Conservation (phyloP, 2,329 filamentous ascomycete species). For the Lecanoromycetidae sp. region DNA sequence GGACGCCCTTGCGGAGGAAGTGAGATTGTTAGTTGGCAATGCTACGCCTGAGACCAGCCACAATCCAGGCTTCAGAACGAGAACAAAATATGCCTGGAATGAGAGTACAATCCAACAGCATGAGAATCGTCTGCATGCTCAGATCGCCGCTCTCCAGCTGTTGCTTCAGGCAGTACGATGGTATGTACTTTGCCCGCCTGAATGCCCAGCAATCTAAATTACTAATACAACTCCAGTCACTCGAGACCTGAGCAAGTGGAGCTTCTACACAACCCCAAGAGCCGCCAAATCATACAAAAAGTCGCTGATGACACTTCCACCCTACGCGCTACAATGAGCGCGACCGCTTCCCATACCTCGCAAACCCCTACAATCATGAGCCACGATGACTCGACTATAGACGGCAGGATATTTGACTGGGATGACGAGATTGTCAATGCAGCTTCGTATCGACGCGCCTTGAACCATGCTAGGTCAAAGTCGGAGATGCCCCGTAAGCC, state of each 20-base stretch:
- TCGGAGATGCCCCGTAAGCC: constrained; percentile 15
- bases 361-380: constrained; percentile 22
- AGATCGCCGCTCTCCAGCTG: constrained; percentile 29
- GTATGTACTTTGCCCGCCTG: constrained; percentile 18
- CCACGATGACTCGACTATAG: constrained; percentile 22
- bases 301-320: constrained; percentile 29
- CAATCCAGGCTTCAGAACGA: constrained; percentile 21
- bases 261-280: constrained; percentile 25
- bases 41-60: constrained; percentile 16
- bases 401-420: constrained; percentile 26
- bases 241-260: constrained; percentile 25
- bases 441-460: constrained; percentile 20
- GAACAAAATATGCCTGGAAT: constrained; percentile 27
- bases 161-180: constrained; percentile 30
- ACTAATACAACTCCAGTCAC: constrained; percentile 22
- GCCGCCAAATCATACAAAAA: constrained; percentile 26
- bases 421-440: constrained; percentile 23
- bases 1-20: constrained; percentile 27
- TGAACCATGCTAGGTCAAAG: constrained; percentile 16
- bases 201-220: background rate
- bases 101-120: constrained; percentile 28
- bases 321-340: constrained; percentile 23
- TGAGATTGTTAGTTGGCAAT: constrained; percentile 23
- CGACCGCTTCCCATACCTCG: constrained; percentile 20
- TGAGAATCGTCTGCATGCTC: constrained; percentile 26